Evolutionary conservation across 129 eudicot species (phyloP).

Genomic region (Helichrysum umbraculigerum): DNA sequence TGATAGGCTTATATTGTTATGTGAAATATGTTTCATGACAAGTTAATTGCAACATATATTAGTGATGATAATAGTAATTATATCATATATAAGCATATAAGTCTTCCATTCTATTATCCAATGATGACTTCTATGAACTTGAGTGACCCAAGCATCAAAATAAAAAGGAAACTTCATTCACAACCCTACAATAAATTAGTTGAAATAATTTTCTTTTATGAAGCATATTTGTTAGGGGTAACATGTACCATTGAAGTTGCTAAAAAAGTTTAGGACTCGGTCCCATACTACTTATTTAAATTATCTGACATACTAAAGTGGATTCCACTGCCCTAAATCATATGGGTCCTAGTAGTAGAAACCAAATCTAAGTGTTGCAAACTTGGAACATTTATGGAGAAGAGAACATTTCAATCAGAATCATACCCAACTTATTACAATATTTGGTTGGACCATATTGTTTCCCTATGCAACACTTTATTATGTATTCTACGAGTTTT

Average conservation of each 20-base stretch:
- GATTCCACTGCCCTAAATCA: slow-evolving; percentile 28
- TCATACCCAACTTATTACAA: slow-evolving; percentile 23
- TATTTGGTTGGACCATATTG: slow-evolving; percentile 3
- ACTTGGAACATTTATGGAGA: slow-evolving; percentile 9
- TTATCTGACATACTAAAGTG: slow-evolving; percentile 34
- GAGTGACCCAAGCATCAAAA: slow-evolving; percentile 19
- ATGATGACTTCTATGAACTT: neutral
- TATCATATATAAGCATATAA: neutral
- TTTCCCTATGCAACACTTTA: neutral
- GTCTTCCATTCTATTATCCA: neutral
- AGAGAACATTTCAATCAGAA: slow-evolving; percentile 17
- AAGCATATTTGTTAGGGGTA: slow-evolving; percentile 28
- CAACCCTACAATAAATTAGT: slow-evolving; percentile 29
- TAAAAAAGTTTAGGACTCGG: slow-evolving; percentile 17
- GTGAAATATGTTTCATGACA: too few relatives aligned
- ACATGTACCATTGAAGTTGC: slow-evolving; percentile 44
- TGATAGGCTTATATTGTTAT: too few relatives aligned
- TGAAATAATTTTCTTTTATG: slow-evolving; percentile 1
- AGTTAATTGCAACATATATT: too few relatives aligned
- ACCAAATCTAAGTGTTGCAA: slow-evolving; percentile 18
- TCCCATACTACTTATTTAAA: slow-evolving; percentile 21
- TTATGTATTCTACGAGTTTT: too few relatives aligned
- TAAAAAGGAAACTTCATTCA: slow-evolving; percentile 18
- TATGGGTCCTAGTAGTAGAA: slow-evolving; percentile 19
- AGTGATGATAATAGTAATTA: neutral